Base-by-base conservation (phyloP, 495 filamentous ascomycete species). In the Tuber borchii region DNA sequence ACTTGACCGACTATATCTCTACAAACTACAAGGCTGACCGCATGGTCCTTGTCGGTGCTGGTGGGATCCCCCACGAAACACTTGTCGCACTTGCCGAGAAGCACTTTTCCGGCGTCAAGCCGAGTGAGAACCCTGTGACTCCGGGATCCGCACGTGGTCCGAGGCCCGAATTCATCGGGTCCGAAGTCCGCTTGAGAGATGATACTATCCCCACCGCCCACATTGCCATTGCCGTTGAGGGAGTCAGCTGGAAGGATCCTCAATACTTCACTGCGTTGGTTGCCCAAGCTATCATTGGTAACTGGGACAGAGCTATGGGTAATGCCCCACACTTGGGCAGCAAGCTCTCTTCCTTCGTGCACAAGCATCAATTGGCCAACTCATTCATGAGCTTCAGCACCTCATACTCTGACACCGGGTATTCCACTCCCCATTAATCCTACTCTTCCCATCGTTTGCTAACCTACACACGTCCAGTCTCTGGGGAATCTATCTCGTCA, bases 381-480 rank as follows among this genome's bases (percentile, higher is more conserved):
- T 97, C 93, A 88, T 98, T 97, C 90, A 99, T 99, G 95, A 95
- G 92, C 89, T 99, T 99, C 87, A 97, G 93, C 81, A 99, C 95
- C 70, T 97, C 93, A 87, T 99, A 99, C 87, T 97, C 93, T 84
- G 95, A 99, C 86, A 98, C 95, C 84, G 95, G 94, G 94, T 97
- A 89, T 87, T 89, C 80, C 43, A 19, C 16, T 20, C 16, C 39
- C 61, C 14, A 34, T 4, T 37, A 17, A 12, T 73, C 46, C 39
- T 46, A 12, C 68, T 8, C 51, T 45, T 69, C 22, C 71, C 56
- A 51, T 19, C 68, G 22, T 42, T 75, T 70, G 72, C 82, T 83
- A 78, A 81, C 19, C 37, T 20, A 84, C 71, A 48, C 3, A 65
- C 69, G 2, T 71, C 20, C 84, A 97, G 95, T 86, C 91, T 99